These are phyloP conservation scores for Anastatica hierochuntica DNA, from an alignment of 345 rosid genomes.

Conservation along the genomic window DNA sequence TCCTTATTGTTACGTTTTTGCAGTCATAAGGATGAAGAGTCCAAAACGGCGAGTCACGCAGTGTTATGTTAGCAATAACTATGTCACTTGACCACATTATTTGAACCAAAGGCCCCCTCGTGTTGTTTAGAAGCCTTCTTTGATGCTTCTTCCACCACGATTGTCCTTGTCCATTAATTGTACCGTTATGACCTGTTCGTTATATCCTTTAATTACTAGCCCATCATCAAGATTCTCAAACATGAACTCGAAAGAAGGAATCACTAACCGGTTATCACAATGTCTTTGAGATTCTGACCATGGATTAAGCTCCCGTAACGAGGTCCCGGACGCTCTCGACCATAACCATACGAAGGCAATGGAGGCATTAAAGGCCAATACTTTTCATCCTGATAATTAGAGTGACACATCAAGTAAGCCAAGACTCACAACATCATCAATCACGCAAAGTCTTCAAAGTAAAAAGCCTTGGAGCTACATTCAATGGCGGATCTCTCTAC, in stretches of 20 bases:
- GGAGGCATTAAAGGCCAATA: conserved; percentile 62
- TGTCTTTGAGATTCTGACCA: conserved; percentile 61
- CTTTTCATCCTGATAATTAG: conserved; percentile 61
- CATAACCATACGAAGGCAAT: conserved; percentile 59
- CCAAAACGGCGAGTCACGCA: conserved; percentile 91
- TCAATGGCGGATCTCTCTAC: too few relatives aligned
- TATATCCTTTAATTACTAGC: too few relatives aligned
- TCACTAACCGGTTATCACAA: conserved; percentile 49
- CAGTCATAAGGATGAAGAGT: conserved; percentile 93
- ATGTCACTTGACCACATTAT: conserved; percentile 85
- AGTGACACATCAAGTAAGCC: too few relatives aligned
- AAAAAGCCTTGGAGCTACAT: too few relatives aligned
- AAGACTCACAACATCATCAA: too few relatives aligned
- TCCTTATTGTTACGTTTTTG: conserved; percentile 65
- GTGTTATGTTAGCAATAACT: conserved; percentile 58
- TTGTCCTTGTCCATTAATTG: conserved; percentile 84
- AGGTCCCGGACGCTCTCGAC: conserved; percentile 63
- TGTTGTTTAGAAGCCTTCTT: conserved; percentile 74
- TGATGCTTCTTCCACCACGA: conserved; percentile 87
- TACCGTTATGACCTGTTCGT: conserved; percentile 87
- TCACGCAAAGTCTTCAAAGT: too few relatives aligned
- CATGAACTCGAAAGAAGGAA: background rate
- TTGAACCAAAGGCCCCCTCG: conserved; percentile 86
- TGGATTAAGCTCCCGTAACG: conserved; percentile 65
- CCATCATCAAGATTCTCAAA: too few relatives aligned